Evolutionary conservation across 345 rosid species (phyloP).

Genomic region (Ceriops zippeliana): DNA sequence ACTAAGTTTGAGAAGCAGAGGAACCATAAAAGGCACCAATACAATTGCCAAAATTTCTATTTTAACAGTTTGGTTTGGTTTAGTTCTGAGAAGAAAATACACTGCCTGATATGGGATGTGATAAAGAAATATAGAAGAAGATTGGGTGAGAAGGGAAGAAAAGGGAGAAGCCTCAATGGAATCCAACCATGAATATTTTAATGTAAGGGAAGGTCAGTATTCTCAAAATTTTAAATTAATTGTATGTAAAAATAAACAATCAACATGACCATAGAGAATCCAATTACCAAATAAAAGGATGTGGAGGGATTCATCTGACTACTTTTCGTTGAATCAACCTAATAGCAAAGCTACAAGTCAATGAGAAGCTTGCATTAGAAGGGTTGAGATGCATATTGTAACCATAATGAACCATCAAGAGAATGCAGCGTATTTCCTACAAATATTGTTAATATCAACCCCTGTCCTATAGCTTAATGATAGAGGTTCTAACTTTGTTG

Average conservation of each 20-base stretch:
- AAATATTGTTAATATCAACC: slow-evolving; percentile 8
- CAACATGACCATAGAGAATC: neutral
- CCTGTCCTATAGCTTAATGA: neutral
- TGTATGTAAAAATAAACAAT: too few relatives aligned
- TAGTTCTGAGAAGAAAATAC: too few relatives aligned
- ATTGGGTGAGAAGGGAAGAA: too few relatives aligned
- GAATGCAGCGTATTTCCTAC: slow-evolving; percentile 76
- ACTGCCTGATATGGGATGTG: too few relatives aligned
- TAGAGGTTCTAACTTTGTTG: too few relatives aligned
- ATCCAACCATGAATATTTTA: neutral
- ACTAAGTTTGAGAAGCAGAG: too few relatives aligned
- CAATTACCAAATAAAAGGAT: slow-evolving; percentile 44
- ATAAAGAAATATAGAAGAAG: too few relatives aligned
- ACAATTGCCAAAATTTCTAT: too few relatives aligned
- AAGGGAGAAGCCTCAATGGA: too few relatives aligned
- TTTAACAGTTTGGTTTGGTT: too few relatives aligned
- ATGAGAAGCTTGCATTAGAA: slow-evolving; percentile 92
- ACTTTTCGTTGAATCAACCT: slow-evolving; percentile 75
- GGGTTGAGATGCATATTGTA: slow-evolving; percentile 63
- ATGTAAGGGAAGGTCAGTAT: neutral
- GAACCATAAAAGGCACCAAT: too few relatives aligned
- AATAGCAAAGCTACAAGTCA: slow-evolving; percentile 88
- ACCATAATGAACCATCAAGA: slow-evolving; percentile 68
- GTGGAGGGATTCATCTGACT: slow-evolving; percentile 39
- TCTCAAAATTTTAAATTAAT: neutral